Conservation (phyloP, 768 basidiomycete species). For the Mrakia frigida region DNA sequence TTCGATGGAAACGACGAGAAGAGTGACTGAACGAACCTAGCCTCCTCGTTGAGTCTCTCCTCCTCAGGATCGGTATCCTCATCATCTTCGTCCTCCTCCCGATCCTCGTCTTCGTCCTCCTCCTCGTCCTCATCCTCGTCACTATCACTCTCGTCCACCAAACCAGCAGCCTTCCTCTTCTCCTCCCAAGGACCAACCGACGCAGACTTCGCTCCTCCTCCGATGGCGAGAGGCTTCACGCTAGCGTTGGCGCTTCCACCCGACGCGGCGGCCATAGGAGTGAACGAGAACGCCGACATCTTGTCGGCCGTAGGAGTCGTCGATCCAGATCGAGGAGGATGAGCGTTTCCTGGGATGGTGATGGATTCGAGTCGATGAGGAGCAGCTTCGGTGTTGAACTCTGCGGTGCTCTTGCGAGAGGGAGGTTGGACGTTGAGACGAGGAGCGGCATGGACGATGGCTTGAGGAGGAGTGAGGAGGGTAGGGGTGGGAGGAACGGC, state of each 20-base stretch:
- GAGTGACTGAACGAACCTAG: background rate
- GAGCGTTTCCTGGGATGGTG: background rate
- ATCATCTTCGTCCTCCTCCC: background rate
- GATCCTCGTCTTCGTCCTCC: conserved; percentile 5
- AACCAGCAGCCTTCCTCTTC: background rate
- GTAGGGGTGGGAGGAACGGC: background rate
- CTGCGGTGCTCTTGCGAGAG: background rate
- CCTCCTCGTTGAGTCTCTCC: conserved; percentile 20
- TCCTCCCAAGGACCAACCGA: background rate
- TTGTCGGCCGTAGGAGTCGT: background rate
- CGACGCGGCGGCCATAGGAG: background rate
- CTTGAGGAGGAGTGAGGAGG: background rate
- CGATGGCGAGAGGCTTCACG: conserved; percentile 16
- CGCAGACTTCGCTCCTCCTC: background rate
- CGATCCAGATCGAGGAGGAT: background rate
- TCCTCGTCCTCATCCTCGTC: background rate
- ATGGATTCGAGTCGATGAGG: background rate
- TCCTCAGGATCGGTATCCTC: conserved; percentile 21
- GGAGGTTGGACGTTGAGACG: background rate
- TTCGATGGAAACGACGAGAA: background rate
- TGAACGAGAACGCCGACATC: background rate
- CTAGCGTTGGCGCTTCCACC: background rate
- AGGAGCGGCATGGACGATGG: background rate
- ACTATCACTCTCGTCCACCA: conserved; percentile 11
- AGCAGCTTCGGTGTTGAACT: background rate